Evolutionary conservation across 768 basidiomycete species (phyloP).

Genomic region (Boletus pseudopeckii): DNA sequence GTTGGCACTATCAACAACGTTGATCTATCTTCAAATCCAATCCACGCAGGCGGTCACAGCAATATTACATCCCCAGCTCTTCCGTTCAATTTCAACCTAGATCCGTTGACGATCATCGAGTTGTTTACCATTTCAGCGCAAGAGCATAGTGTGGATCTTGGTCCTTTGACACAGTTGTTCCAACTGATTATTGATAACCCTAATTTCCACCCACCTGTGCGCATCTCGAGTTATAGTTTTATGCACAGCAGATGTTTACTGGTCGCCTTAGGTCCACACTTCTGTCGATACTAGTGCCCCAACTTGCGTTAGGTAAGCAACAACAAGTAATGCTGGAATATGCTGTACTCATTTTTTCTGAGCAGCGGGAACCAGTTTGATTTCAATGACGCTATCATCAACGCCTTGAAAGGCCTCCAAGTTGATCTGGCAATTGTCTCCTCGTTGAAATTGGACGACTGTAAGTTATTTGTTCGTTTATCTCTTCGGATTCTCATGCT

Average conservation of each 20-base stretch:
- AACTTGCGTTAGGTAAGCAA: constrained; percentile 54
- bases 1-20: constrained; percentile 57
- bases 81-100: constrained; percentile 61
- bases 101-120: constrained; percentile 59
- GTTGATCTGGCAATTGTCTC: constrained; percentile 57
- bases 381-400: constrained; percentile 55
- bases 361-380: constrained; percentile 65
- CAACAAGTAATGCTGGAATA: not conserved
- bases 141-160: constrained; percentile 56
- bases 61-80: constrained; percentile 54
- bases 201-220: constrained; percentile 48
- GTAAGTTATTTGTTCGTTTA: constrained; percentile 33
- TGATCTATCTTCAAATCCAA: constrained; percentile 53
- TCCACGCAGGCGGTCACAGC: constrained; percentile 57
- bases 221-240: not conserved
- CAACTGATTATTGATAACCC: constrained; percentile 51
- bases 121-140: constrained; percentile 50
- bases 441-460: constrained; percentile 61
- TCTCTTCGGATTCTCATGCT: not conserved
- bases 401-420: constrained; percentile 55
- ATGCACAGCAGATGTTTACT: not conserved
- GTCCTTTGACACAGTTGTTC: constrained; percentile 54
- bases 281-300: constrained; percentile 50
- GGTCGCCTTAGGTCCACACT: constrained; percentile 44
- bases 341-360: constrained; percentile 11